Percentiles rank a stretch among this genome's conserved stretches.
These are phyloP conservation scores for Pyricularia sp. DNA, from an alignment of 2,329 filamentous ascomycete genomes.

Conservation along the genomic window DNA sequence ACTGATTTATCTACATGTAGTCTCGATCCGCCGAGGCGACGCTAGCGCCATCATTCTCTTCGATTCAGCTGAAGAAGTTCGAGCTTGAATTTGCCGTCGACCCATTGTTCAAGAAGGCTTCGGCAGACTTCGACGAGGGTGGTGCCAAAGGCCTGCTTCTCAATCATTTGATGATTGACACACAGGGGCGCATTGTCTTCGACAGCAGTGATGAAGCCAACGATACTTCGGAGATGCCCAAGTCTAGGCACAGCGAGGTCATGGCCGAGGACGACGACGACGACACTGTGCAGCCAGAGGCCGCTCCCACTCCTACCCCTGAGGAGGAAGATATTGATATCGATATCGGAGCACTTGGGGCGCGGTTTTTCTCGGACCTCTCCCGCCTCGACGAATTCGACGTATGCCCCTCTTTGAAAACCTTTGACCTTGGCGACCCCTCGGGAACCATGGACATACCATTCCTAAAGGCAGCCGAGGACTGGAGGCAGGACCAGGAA, in stretches of 20 bases:
- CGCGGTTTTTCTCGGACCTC: conserved; percentile 80
- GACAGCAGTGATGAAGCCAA: conserved; percentile 87
- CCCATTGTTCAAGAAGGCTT: conserved; percentile 97
- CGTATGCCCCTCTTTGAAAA: conserved; percentile 90
- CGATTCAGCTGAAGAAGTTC: conserved; percentile 91
- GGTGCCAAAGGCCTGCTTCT: conserved; percentile 90
- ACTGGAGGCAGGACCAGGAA: conserved; percentile 67
- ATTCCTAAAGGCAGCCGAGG: conserved; percentile 80
- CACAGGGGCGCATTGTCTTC: conserved; percentile 87
- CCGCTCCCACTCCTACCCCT: conserved; percentile 10
- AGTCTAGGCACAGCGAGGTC: conserved; percentile 24
- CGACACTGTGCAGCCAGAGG: conserved; percentile 27
- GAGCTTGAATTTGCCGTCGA: conserved; percentile 95
- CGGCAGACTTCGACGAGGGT: conserved; percentile 96
- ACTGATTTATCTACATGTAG: conserved; percentile 21
- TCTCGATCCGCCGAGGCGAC: conserved; percentile 88
- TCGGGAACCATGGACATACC: conserved; percentile 82
- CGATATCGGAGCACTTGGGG: conserved; percentile 64
- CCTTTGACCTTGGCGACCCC: conserved; percentile 81
- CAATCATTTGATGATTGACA: conserved; percentile 95
- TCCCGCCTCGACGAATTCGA: conserved; percentile 72
- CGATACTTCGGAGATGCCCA: conserved; percentile 30
- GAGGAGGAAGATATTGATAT: conserved; percentile 58
- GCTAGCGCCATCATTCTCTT: conserved; percentile 76
- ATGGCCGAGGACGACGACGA: conserved; percentile 26